phyloP scores from a whole-genome alignment of 345 rosid species.

The Anacardium occidentale region DNA sequence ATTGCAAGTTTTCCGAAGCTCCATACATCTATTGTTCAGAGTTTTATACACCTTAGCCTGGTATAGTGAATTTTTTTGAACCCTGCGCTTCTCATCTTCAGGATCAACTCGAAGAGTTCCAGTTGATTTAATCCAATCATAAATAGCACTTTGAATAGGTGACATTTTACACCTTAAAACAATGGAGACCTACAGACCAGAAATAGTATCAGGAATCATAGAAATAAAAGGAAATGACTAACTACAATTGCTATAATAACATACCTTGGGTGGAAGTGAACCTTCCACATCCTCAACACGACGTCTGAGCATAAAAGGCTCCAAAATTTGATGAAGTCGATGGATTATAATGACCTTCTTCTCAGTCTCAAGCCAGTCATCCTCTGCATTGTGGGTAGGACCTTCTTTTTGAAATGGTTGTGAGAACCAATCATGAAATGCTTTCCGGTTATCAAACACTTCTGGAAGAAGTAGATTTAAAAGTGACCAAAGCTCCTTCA shows the following conservation, averaged over 20 bases:
- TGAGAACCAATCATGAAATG: conserved; percentile 99
- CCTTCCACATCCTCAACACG: conserved; percentile 99
- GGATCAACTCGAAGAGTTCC: conserved; percentile 97
- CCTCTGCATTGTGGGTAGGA: conserved; percentile 79
- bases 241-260: conserved; percentile 18
- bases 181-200: conserved; percentile 73
- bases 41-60: conserved; percentile 74
- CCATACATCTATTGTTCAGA: conserved; percentile 97
- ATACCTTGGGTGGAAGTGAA: conserved; percentile 98
- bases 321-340: conserved; percentile 98
- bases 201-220: conserved; percentile 30
- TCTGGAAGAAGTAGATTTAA: conserved; percentile 97
- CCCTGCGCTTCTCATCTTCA: conserved; percentile 79
- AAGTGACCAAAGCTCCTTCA: conserved; percentile 99
- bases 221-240: conserved; percentile 11
- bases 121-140: conserved; percentile 99
- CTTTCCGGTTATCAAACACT: conserved; percentile 98
- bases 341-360: conserved; percentile 98
- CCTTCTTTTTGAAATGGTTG: conserved; percentile 96
- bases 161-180: conserved; percentile 98
- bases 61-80: conserved; percentile 73
- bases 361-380: conserved; percentile 99
- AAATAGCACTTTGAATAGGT: conserved; percentile 89
- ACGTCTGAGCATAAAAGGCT: conserved; percentile 99
- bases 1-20: conserved; percentile 93